Base-by-base conservation (phyloP, 2,329 filamentous ascomycete genomes). In the Pseudogymnoascus sp. region DNA sequence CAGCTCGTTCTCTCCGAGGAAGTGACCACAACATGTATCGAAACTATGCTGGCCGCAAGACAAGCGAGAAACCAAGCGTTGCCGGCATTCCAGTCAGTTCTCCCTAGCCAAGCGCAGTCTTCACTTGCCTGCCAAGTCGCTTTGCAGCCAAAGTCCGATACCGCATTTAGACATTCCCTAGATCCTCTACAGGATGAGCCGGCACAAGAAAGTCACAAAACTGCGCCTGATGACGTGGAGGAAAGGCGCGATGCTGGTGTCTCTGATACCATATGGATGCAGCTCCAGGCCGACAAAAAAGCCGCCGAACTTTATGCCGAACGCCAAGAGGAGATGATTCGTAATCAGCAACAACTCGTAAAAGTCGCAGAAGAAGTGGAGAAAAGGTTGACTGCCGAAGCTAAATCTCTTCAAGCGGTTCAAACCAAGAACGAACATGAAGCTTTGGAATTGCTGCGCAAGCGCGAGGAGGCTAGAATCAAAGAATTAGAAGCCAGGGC, bases 221-320 rank as follows among this genome's bases (percentile, higher is more conserved):
- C 60, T 38, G 33, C 61, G 23, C 28, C 62, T 35, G n/a, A 41
- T 6, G 1, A 36, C 22, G 63, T 67, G 4, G 62, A 33, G 5
- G 5, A 62, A 11, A 5, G 2, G 7, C 78, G 85, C 11, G 87
- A 90, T 63, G 70, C 76, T 0, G 82, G 82, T 0, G 85, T 89
- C 0, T 80, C 77, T 4, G 84, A 89, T 58, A 81, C 73, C 5
- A 74, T 83, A 1, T 90, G 86, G 87, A 73, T 79, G 1, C 82
- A 87, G 66, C 80, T 89, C 0, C 77, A 85, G 64, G 67, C 4
- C 30, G 60, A 62, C 41, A 58, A 62, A 66, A 73, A 12, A 4
- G 49, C 63, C 1, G 55, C 65, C 25, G 62, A 45, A 25, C 38
- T 65, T 63, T 41, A 52, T 33, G 9, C 33, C 61, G n/a, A 62